Conservation (phyloP, 2,329 filamentous ascomycete species). For the Aspergillus pseudoglaucus region DNA sequence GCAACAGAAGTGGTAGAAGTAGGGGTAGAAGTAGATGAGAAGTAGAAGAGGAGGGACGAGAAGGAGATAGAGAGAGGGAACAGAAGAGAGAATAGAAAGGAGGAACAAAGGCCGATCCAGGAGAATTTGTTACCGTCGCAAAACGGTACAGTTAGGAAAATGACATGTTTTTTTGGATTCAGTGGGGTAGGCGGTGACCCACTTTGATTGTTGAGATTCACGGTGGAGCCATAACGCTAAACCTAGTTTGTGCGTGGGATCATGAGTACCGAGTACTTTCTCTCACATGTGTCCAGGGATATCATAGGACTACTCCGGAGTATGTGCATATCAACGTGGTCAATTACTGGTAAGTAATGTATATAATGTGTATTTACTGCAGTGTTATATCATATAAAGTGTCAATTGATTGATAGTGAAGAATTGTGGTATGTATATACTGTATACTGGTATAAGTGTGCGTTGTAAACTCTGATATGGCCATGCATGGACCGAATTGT, state of each 20-base stretch:
- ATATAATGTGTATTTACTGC: too few relatives aligned
- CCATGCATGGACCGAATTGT: neutral
- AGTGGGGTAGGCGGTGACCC: slow-evolving; percentile 3
- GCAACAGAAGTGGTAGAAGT: slow-evolving; percentile 7
- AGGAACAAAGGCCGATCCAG: slow-evolving; percentile 2
- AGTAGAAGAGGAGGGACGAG: slow-evolving; percentile 4
- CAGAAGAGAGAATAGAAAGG: slow-evolving; percentile 5
- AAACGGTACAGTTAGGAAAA: neutral
- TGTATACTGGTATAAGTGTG: too few relatives aligned
- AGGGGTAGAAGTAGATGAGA: slow-evolving; percentile 9
- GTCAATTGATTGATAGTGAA: too few relatives aligned
- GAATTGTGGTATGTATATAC: too few relatives aligned
- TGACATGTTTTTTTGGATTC: slow-evolving; percentile 3
- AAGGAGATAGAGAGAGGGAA: slow-evolving; percentile 6
- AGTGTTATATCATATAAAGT: too few relatives aligned
- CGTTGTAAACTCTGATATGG: too few relatives aligned
- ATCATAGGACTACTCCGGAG: neutral
- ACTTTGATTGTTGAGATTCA: slow-evolving; percentile 11
- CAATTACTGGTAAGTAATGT: neutral
- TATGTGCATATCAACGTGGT: neutral
- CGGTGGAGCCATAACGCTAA: slow-evolving; percentile 5
- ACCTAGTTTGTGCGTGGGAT: neutral
- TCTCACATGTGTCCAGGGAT: neutral
- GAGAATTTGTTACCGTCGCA: neutral
- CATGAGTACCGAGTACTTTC: neutral